Base-by-base conservation (phyloP, 208 protist species). In the Leishmania tropica region DNA sequence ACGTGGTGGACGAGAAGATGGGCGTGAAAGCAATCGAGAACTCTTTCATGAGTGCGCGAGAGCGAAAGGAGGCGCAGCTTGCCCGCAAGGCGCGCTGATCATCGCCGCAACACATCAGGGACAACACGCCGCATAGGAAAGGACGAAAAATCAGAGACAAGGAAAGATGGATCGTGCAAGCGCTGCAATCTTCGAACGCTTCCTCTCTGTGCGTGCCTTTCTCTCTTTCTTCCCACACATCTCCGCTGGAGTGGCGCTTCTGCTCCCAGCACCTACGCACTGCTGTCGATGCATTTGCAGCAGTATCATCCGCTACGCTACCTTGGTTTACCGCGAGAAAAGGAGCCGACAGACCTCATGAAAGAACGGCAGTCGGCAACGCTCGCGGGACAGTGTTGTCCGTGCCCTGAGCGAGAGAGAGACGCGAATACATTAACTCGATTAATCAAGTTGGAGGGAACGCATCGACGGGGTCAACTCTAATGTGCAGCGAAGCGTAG, bases 11-110 rank as follows among this genome's bases (percentile, higher is more conserved):
- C 70, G 89, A 93, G 60, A 92, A 93, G 81, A 93, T 98, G 91
- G 93, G 93, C 80, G 83, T 97, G 28, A 84, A 95, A 75, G 93
- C 95, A 1, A 94, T 98, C 81, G 95, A 98, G 71, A 98, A 98
- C 81, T 87, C 95, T 28, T 86, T 96, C 68, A 62, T 98, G 31
- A 98, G 93, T 78, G 86, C 89, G 10, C 89, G 95, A 19, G 95
- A 98, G 79, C 93, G 95, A 17, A 87, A 95, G 54, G 90, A 96
- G 83, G 90, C 87, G 31, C 91, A 92, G 71, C 89, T 94, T 85
- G 71, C 89, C 15, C 95, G 93, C 19, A 87, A 89, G 70, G 76
- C 68, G n/a, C 68, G 72, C n/a, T 84, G 71, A 83, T 72, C 51
- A 8, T 42, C 73, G 21, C 17, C 2, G 51, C 31, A 62, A 31